Percentiles rank a stretch among this genome's conserved stretches.
Evolutionary conservation across 306 rosid species (phyloP).

Genomic region (Malus sylvestris): DNA sequence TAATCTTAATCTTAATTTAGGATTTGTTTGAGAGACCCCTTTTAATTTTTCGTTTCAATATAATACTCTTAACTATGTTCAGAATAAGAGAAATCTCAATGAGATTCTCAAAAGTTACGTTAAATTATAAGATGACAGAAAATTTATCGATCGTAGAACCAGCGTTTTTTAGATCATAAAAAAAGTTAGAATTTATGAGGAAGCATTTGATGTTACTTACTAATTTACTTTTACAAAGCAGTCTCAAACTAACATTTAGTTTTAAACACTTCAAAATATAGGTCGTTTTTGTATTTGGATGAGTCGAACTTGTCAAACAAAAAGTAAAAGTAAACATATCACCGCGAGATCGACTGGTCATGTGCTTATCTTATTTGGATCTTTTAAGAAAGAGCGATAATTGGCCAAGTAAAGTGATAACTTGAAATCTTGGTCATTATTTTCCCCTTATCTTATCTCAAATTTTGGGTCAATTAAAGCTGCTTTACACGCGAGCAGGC

Average conservation of each 20-base stretch:
- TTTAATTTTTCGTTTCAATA: too few relatives aligned
- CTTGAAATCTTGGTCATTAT: background rate
- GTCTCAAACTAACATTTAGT: too few relatives aligned
- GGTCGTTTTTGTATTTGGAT: rapidly evolving
- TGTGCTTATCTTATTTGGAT: background rate
- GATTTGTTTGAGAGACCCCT: too few relatives aligned
- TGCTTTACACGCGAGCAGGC: background rate
- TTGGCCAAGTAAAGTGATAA: background rate
- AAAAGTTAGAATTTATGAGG: too few relatives aligned
- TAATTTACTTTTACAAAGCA: too few relatives aligned
- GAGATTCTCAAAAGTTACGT: rapidly evolving
- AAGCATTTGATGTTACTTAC: background rate
- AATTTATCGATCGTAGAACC: too few relatives aligned
- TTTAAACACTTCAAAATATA: background rate
- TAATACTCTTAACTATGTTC: too few relatives aligned
- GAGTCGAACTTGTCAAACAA: background rate
- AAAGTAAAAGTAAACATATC: too few relatives aligned
- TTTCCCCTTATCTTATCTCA: background rate
- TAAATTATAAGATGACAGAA: rapidly evolving
- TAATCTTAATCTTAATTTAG: too few relatives aligned
- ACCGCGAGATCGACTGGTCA: background rate
- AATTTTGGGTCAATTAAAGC: background rate
- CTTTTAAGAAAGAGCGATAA: background rate
- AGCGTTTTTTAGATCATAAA: rapidly evolving
- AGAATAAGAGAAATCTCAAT: too few relatives aligned